phyloP scores from a whole-genome alignment of 148 eudicot genomes.

The Dianthus caryophyllus region DNA sequence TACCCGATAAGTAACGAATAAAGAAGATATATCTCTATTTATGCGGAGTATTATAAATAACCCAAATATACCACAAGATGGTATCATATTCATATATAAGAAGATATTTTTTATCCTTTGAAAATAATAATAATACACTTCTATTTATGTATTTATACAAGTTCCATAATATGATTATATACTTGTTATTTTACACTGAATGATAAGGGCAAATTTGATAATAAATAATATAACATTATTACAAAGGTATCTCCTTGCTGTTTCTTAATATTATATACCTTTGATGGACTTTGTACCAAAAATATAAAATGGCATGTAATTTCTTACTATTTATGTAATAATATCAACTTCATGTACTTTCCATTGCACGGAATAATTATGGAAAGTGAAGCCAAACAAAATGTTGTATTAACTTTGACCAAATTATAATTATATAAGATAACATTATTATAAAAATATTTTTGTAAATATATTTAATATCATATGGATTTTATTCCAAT shows the following conservation, averaged over 20 bases:
- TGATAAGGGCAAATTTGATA: neutral
- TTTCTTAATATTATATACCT: too few species aligned
- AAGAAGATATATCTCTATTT: too few species aligned
- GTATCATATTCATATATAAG: too few species aligned
- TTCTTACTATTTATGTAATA: neutral
- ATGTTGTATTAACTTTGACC: slow-evolving; percentile 1
- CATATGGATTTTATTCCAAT: slow-evolving; percentile 15
- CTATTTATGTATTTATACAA: slow-evolving; percentile 1
- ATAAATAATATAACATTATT: neutral
- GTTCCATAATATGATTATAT: neutral
- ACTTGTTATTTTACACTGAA: neutral
- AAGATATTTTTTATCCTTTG: neutral
- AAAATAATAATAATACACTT: neutral
- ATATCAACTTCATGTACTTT: neutral
- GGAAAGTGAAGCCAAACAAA: slow-evolving; percentile 16
- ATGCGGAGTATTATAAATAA: too few species aligned
- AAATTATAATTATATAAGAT: slow-evolving; percentile 13
- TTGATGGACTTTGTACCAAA: neutral
- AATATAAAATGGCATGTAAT: neutral
- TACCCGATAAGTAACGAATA: too few species aligned
- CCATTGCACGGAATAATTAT: too few species aligned
- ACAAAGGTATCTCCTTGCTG: too few species aligned
- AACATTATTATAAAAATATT: neutral
- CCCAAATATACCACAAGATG: too few species aligned
- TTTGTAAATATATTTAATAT: neutral